phyloP scores from a whole-genome alignment of 2,329 filamentous ascomycete genomes.

The Macrophomina tecta region DNA sequence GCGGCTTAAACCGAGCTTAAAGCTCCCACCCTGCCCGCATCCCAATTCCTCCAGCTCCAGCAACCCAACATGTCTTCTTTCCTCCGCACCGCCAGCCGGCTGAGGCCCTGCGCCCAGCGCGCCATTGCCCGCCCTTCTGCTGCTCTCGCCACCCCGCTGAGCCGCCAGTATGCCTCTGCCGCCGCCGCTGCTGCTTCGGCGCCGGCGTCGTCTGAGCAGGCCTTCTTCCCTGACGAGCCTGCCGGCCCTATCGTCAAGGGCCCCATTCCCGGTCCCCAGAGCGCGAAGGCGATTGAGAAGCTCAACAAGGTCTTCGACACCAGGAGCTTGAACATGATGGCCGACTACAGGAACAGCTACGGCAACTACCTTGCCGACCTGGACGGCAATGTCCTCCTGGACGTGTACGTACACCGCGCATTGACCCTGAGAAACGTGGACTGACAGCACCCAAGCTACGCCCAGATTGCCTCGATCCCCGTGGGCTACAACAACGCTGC shows the following conservation, averaged over 20 bases:
- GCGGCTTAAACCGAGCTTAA: slow-evolving; percentile 20
- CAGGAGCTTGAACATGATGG: slow-evolving; percentile 73
- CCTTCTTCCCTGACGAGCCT: slow-evolving; percentile 66
- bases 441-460: slow-evolving; percentile 62
- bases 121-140: slow-evolving; percentile 33
- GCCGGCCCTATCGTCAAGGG: slow-evolving; percentile 60
- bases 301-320: slow-evolving; percentile 84
- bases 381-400: slow-evolving; percentile 74
- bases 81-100: slow-evolving; percentile 38
- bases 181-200: slow-evolving; percentile 39
- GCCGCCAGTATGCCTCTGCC: slow-evolving; percentile 41
- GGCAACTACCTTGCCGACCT: slow-evolving; percentile 83
- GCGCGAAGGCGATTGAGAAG: slow-evolving; percentile 70
- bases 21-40: slow-evolving; percentile 4
- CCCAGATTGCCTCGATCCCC: slow-evolving; percentile 91
- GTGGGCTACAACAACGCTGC: slow-evolving; percentile 90
- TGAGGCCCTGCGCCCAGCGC: slow-evolving; percentile 33
- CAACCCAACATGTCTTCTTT: slow-evolving; percentile 39
- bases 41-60: background rate
- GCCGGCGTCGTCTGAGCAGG: slow-evolving; percentile 45
- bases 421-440: background rate
- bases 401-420: slow-evolving; percentile 62
- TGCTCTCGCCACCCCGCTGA: slow-evolving; percentile 32
- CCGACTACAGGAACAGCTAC: slow-evolving; percentile 44
- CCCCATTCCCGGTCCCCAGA: slow-evolving; percentile 76